Evolutionary conservation across 2,329 filamentous ascomycete genomes (phyloP), one percentile per base, ranked within the genome.

Genomic region (Didymellaceae sp.): DNA sequence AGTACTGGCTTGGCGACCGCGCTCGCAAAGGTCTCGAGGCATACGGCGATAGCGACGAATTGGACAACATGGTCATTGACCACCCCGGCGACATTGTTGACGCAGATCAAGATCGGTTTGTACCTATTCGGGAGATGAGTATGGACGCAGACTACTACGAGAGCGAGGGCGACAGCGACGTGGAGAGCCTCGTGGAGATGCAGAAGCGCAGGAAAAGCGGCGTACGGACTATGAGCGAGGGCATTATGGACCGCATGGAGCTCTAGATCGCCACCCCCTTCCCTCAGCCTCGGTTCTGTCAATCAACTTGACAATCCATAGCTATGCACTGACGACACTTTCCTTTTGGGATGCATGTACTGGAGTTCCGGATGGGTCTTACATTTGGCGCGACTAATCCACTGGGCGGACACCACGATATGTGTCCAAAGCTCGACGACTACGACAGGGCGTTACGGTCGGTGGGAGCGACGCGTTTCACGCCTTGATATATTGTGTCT

Each of bases 1-100:
- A 83, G 54, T 97, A 90, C 74, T 97, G 92, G 93, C 82, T 97
- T 3, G 91, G 91, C 32, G 86, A 90, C 54, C 80, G 77, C 30
- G 78, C 80, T 4, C 74, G 74, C 73, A 73, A 72, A 33, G 75
- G 75, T 32, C 70, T 75, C 9, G 74, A 76, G 24, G 72, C 70
- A 42, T 76, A 75, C 32, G 70, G 68, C 38, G 74, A 76, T 40
- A 75, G 74, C 24, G 78, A 80, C 26, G 74, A 78, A 56, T 70
- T 76, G 14, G 72, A 74, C 37, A 68, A 73, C 50, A 63, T 72
- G 62, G 68, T 74, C 21, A 72, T 74, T 20, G 67, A 71, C 28
- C 64, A 72, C 21, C 71, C 70, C 1, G 71, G 66, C 30, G 72
- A 74, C 26, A 62, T 73, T 16, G 67, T 73, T 24, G 71, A 75